These are phyloP conservation scores for Didymella segeticola DNA, from an alignment of 2,329 filamentous ascomycete genomes.

Conservation along the genomic window DNA sequence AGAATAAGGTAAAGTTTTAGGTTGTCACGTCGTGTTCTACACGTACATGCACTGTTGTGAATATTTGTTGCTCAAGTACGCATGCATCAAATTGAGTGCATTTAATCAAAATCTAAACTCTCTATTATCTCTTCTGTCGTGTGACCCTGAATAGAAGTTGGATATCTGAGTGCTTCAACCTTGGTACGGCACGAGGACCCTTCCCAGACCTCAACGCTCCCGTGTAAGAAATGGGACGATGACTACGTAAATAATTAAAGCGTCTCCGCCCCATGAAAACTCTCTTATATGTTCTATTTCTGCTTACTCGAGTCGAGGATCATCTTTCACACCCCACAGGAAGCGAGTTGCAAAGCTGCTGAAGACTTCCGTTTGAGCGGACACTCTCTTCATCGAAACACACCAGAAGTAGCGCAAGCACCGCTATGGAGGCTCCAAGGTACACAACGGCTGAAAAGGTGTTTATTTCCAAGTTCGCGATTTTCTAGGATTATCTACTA, in stretches of 20 bases:
- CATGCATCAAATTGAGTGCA: background rate
- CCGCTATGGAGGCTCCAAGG: background rate
- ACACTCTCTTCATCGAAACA: too few species aligned
- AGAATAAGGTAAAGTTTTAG: background rate
- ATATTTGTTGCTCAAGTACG: background rate
- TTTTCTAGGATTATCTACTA: background rate
- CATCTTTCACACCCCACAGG: too few species aligned
- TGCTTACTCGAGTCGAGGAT: too few species aligned
- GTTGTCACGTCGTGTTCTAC: background rate
- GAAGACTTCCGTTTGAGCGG: too few species aligned
- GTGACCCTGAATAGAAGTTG: background rate
- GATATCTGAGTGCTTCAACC: background rate
- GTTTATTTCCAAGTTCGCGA: background rate
- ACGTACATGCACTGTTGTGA: background rate
- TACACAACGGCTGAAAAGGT: background rate
- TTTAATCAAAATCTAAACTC: background rate
- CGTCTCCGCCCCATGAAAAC: too few species aligned
- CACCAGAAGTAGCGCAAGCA: too few species aligned
- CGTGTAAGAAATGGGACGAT: too few species aligned
- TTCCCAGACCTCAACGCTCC: background rate
- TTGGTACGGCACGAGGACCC: background rate
- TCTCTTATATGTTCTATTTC: background rate
- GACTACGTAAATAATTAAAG: too few species aligned
- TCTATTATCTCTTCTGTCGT: background rate
- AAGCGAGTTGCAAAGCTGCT: too few species aligned